phyloP scores from a whole-genome alignment of 2,329 filamentous ascomycete genomes.

The Emericellopsis atlantica region DNA sequence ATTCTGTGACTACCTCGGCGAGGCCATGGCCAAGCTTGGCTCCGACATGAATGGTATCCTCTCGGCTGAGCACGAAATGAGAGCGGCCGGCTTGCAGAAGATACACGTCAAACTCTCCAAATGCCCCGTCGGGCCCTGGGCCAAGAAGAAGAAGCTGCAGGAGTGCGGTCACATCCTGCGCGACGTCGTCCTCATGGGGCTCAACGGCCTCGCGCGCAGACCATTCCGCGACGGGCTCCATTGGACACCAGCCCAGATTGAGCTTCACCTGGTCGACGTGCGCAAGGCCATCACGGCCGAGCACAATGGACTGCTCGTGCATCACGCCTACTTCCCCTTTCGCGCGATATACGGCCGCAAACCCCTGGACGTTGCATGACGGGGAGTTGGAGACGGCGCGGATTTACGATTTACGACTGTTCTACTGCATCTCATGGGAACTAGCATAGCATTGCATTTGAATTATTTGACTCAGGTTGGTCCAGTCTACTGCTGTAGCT shows the following conservation, averaged over 20 bases:
- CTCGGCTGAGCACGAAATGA: conserved; percentile 19
- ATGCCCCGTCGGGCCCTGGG: conserved; percentile 35
- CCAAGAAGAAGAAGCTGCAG: conserved; percentile 24
- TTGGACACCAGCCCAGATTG: conserved; percentile 27
- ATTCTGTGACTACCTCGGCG: conserved; percentile 25
- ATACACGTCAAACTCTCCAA: conserved; percentile 28
- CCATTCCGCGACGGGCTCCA: conserved; percentile 24
- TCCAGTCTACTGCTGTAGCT: too few relatives aligned
- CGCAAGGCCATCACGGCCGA: conserved; percentile 23
- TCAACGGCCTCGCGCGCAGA: conserved; percentile 22
- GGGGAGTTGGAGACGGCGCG: too few relatives aligned
- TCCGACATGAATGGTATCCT: conserved; percentile 27
- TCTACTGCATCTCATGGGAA: too few relatives aligned
- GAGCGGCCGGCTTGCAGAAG: conserved; percentile 26
- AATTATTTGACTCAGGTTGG: too few relatives aligned
- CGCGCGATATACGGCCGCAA: conserved; percentile 25
- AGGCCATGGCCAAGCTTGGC: conserved; percentile 26
- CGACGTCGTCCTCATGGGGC: conserved; percentile 25
- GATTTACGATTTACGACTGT: too few relatives aligned
- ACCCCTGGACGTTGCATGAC: conserved; percentile 10
- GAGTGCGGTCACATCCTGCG: conserved; percentile 32
- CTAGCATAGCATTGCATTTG: too few relatives aligned
- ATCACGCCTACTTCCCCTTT: conserved; percentile 26
- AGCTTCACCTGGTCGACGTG: conserved; percentile 29
- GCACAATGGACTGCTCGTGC: conserved; percentile 17